Conservation (phyloP, 163 green algal genomes). For the Smithsoniella earleae region DNA sequence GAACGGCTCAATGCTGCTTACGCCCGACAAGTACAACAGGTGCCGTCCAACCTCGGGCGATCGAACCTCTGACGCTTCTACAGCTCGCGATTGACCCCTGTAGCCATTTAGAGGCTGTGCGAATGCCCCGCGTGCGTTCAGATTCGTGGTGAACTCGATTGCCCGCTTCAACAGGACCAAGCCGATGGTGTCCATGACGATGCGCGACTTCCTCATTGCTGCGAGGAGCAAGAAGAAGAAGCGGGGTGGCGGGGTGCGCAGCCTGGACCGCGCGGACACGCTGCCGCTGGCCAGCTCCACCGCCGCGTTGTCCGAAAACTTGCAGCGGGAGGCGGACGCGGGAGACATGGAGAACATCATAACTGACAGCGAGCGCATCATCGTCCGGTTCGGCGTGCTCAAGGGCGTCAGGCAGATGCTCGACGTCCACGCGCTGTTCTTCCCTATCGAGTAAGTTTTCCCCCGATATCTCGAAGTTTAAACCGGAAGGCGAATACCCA, state of each 20-base stretch:
- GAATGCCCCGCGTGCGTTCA: too few relatives aligned
- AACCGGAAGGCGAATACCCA: too few relatives aligned
- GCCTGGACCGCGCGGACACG: neutral
- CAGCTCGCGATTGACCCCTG: too few relatives aligned
- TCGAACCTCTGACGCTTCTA: too few relatives aligned
- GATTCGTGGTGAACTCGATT: slow-evolving; percentile 17
- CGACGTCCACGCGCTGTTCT: slow-evolving; percentile 18
- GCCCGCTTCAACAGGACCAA: neutral
- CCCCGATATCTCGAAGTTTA: too few relatives aligned
- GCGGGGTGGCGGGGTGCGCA: neutral
- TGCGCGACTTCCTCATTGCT: slow-evolving; percentile 5
- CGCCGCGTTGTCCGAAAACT: too few relatives aligned
- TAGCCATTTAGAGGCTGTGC: too few relatives aligned
- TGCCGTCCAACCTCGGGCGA: neutral
- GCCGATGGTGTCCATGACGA: slow-evolving; percentile 22
- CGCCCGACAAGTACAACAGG: slow-evolving; percentile 1
- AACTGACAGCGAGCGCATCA: slow-evolving; percentile 4
- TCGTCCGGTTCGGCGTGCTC: slow-evolving; percentile 4
- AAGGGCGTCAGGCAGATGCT: neutral
- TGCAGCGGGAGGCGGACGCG: too few relatives aligned
- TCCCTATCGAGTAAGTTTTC: neutral
- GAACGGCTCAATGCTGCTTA: neutral
- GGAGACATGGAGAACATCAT: too few relatives aligned
- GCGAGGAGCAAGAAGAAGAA: slow-evolving; percentile 1
- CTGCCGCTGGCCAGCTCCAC: neutral